These are phyloP conservation scores for Barnettozyma sucrosica DNA, from an alignment of 805 yeast species.

Conservation along the genomic window DNA sequence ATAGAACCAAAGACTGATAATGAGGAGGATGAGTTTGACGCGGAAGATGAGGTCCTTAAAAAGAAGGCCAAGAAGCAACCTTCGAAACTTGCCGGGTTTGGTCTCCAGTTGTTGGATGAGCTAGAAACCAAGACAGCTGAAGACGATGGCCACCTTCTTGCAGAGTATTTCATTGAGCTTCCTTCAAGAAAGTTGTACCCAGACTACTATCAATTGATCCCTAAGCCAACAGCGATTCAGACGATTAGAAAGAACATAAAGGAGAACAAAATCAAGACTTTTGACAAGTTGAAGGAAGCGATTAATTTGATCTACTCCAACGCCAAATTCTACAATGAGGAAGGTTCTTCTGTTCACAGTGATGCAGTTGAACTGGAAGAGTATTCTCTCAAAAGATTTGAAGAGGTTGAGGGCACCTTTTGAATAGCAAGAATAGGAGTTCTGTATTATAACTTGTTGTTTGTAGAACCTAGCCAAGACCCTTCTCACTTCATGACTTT, in stretches of 20 bases:
- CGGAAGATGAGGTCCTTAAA: slow-evolving; percentile 5
- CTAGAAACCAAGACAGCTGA: slow-evolving; percentile 38
- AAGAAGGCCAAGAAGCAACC: slow-evolving; percentile 23
- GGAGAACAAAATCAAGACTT: slow-evolving; percentile 39
- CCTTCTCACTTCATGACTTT: too few species aligned
- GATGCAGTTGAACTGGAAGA: slow-evolving; percentile 77
- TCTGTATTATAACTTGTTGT: neutral
- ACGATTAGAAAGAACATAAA: slow-evolving; percentile 51
- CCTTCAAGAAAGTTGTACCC: slow-evolving; percentile 78
- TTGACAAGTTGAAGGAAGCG: slow-evolving; percentile 50
- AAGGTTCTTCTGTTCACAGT: slow-evolving; percentile 77
- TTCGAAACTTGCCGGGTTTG: slow-evolving; percentile 23
- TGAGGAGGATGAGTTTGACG: slow-evolving; percentile 3
- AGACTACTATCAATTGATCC: slow-evolving; percentile 60
- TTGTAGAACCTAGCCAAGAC: too few species aligned
- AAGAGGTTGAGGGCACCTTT: slow-evolving; percentile 15
- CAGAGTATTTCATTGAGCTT: slow-evolving; percentile 56
- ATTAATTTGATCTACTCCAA: slow-evolving; percentile 72
- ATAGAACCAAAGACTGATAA: slow-evolving; percentile 6
- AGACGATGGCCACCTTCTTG: slow-evolving; percentile 38
- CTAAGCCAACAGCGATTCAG: slow-evolving; percentile 64
- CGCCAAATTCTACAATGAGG: slow-evolving; percentile 85
- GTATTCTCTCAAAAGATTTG: slow-evolving; percentile 54
- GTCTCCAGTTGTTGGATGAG: slow-evolving; percentile 38
- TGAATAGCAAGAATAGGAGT: neutral